Percentiles rank a stretch among this genome's conserved stretches.
phyloP scores from a whole-genome alignment of 148 eudicot genomes.

The Nepenthes mirabilis region DNA sequence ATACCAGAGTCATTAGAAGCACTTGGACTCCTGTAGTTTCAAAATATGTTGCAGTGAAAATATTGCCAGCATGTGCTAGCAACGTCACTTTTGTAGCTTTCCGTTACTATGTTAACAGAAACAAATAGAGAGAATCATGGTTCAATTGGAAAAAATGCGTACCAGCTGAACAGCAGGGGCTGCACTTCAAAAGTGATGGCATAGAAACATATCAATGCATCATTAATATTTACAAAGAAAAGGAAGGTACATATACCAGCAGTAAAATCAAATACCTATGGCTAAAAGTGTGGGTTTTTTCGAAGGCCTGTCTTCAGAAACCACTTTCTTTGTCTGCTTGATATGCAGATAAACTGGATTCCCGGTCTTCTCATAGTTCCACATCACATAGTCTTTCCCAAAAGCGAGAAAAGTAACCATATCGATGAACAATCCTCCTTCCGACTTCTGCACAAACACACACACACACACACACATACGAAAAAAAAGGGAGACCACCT shows the following conservation, averaged over 20 bases:
- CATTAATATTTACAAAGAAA: not conserved
- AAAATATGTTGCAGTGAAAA: too few relatives aligned
- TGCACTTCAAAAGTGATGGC: not conserved
- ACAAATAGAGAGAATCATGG: too few relatives aligned
- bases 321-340: conserved; percentile 62
- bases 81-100: too few relatives aligned
- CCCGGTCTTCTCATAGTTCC: conserved; percentile 86
- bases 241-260: not conserved
- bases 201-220: too few relatives aligned
- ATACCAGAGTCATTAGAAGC: too few relatives aligned
- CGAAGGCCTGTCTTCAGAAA: conserved; percentile 82
- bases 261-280: conserved; percentile 42
- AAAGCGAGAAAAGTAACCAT: conserved; percentile 88
- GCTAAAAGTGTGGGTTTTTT: conserved; percentile 95
- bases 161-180: too few relatives aligned
- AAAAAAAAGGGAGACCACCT: not conserved
- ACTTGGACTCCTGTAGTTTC: too few relatives aligned
- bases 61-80: too few relatives aligned
- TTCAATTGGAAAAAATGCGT: too few relatives aligned
- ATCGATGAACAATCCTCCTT: conserved; percentile 86
- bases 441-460: conserved; percentile 52
- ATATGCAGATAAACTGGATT: conserved; percentile 88
- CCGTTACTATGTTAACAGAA: too few relatives aligned
- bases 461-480: not conserved
- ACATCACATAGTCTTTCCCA: conserved; percentile 70